Percentiles rank a stretch among this genome's conserved stretches.
phyloP scores from a whole-genome alignment of 2,329 filamentous ascomycete genomes.

The Phialophora macrospora region DNA sequence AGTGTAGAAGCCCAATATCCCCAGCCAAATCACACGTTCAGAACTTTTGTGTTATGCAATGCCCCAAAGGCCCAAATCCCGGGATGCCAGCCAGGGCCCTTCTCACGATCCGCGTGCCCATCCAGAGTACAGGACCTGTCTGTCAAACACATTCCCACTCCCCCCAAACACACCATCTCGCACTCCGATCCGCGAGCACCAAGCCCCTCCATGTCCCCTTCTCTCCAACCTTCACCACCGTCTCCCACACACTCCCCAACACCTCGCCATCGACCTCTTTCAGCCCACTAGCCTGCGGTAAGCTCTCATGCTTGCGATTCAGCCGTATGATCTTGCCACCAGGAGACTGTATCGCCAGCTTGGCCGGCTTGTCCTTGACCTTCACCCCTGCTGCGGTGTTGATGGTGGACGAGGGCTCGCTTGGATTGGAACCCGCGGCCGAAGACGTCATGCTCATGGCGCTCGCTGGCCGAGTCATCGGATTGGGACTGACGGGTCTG shows the following conservation, averaged over 20 bases:
- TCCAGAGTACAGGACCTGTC: not conserved
- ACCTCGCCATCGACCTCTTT: conserved; percentile 43
- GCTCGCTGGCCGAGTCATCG: conserved; percentile 60
- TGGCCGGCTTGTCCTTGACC: conserved; percentile 79
- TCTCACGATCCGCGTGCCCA: not conserved
- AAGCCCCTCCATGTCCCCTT: conserved; percentile 66
- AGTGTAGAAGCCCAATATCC: not conserved
- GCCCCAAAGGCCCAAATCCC: not conserved
- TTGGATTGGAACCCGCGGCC: conserved; percentile 58
- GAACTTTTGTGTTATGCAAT: not conserved
- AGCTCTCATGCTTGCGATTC: conserved; percentile 54
- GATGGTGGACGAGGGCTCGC: conserved; percentile 43
- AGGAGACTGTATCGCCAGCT: conserved; percentile 91
- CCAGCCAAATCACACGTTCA: not conserved
- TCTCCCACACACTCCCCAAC: conserved; percentile 67
- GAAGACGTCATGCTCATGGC: conserved; percentile 66
- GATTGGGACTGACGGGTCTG: conserved; percentile 37
- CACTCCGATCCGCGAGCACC: conserved; percentile 67
- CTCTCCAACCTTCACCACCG: conserved; percentile 69
- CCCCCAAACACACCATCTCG: conserved; percentile 71
- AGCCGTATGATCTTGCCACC: conserved; percentile 88
- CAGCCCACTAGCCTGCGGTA: conserved; percentile 47
- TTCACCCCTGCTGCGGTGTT: conserved; percentile 59
- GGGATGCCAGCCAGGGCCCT: not conserved
- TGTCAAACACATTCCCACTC: conserved; percentile 66